These are phyloP conservation scores for Cryptococcus floricola DNA, from an alignment of 1,284 basidiomycete species.

Conservation along the genomic window DNA sequence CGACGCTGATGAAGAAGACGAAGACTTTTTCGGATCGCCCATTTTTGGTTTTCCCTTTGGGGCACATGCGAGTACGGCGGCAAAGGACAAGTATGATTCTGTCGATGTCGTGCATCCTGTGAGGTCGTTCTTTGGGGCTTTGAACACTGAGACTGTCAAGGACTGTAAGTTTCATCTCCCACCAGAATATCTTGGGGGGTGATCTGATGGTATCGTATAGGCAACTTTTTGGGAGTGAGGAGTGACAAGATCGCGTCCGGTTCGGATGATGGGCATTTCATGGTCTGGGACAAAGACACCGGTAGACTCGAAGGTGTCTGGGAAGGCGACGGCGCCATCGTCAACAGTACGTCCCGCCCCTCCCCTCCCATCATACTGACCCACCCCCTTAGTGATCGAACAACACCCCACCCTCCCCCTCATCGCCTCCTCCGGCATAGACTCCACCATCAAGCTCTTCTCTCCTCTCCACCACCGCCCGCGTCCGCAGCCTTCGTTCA, in stretches of 20 bases:
- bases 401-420: slow-evolving; percentile 75
- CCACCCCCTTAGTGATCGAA: slow-evolving; percentile 57
- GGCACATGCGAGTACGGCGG: slow-evolving; percentile 6
- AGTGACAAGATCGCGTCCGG: slow-evolving; percentile 82
- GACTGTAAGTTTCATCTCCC: slow-evolving; percentile 63
- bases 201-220: slow-evolving; percentile 47
- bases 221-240: slow-evolving; percentile 73
- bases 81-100: slow-evolving; percentile 23
- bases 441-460: slow-evolving; percentile 73
- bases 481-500: background rate
- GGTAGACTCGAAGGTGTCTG: slow-evolving; percentile 68
- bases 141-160: slow-evolving; percentile 83
- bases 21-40: slow-evolving; percentile 13
- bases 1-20: background rate
- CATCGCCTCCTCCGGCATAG: slow-evolving; percentile 83
- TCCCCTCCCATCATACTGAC: background rate
- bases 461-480: background rate
- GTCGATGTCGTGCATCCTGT: slow-evolving; percentile 68
- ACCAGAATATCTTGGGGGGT: background rate
- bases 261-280: slow-evolving; percentile 71
- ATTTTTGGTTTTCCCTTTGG: slow-evolving; percentile 9
- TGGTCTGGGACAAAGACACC: slow-evolving; percentile 74
- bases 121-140: slow-evolving; percentile 64
- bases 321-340: slow-evolving; percentile 74
- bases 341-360: slow-evolving; percentile 57